A percentile compares a stretch with the other conserved stretches of the same genome.
Conservation (phyloP, 768 basidiomycete genomes). For the Boletus subcaerulescens region DNA sequence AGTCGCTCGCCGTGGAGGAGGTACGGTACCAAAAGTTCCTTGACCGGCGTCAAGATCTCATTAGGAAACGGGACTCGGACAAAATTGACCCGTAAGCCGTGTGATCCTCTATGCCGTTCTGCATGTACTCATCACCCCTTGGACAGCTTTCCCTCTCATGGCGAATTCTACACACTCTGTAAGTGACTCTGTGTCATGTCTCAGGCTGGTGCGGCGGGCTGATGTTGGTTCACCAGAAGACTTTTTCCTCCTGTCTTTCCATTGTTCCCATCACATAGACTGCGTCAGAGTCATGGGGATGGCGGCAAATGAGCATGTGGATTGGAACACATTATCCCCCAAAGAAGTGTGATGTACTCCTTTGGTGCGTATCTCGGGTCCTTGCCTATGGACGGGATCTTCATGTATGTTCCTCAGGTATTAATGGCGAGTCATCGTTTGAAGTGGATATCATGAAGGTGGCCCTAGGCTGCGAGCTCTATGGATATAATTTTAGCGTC, state of each 20-base stretch:
- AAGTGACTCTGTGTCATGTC: neutral
- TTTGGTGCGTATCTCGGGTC: conserved; percentile 35
- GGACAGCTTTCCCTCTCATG: conserved; percentile 28
- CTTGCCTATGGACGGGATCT: neutral
- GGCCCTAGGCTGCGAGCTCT: conserved; percentile 34
- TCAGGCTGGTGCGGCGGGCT: conserved; percentile 1
- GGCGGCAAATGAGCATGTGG: conserved; percentile 54
- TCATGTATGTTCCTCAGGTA: conserved; percentile 26
- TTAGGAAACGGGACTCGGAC: conserved; percentile 47
- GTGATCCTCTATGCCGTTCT: neutral
- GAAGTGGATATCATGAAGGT: conserved; percentile 42
- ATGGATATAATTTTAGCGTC: conserved; percentile 44
- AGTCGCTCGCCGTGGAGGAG: conserved; percentile 21
- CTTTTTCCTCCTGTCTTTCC: conserved; percentile 50
- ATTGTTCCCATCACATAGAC: conserved; percentile 48
- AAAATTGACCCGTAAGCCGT: conserved; percentile 37
- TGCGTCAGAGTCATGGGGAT: conserved; percentile 52
- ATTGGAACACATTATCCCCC: conserved; percentile 41
- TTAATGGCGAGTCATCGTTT: conserved; percentile 52
- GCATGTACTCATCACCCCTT: neutral
- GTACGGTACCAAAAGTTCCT: conserved; percentile 41
- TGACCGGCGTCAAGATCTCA: conserved; percentile 41
- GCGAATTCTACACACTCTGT: conserved; percentile 33
- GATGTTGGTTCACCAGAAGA: conserved; percentile 43
- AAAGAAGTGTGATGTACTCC: conserved; percentile 46